Evolutionary conservation across 2,329 filamentous ascomycete genomes (phyloP), one percentile per base, ranked within the genome.

Genomic region (Colletotrichum neosansevieriae): DNA sequence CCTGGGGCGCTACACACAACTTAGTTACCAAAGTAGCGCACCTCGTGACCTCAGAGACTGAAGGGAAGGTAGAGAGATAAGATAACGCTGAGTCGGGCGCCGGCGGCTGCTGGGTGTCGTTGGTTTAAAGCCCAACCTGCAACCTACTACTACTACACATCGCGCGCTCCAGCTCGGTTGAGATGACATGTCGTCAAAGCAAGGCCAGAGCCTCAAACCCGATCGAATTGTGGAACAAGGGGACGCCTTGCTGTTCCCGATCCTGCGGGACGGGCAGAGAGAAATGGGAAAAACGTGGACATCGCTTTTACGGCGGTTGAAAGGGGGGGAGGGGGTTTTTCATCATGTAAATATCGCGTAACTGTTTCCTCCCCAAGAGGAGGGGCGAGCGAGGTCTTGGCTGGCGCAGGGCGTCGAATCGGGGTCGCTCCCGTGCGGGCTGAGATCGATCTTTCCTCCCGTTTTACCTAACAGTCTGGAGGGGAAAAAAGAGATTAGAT

Each of bases 271-370:
- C 54, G 53, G 59, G 50, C 12, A 10, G 17, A 10, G 2, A n/a
- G 17, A 47, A 24, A 29, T 29, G 29, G 32, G 12, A n/a, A 36
- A 32, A 59, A 58, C 44, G 50, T 49, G 45, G 32, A n/a, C 44
- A 34, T 53, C 21, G 17, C 13, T 11, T 56, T 3, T 15, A n/a
- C 1, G 9, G 38, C 17, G 2, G 21, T 21, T 21, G 21, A 21
- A 21, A 21, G 21, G 21, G n/a, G 54, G 38, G 40, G 59, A 51
- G 47, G 63, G 24, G 24, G 6, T 40, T 68, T 68, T 68, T 59
- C 65, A 68, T 68, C 61, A 68, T 59, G 65, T 59, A 68, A 68
- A 68, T 57, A 67, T 67, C 63, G 50, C 63, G 63, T 67, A 67
- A 67, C 42, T 21, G 63, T 50, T 67, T 62, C 50, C 45, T 4